Percentiles rank a stretch among this genome's conserved stretches.
Conservation (phyloP, 208 protist species). For the Herpetomonas samuelpessoai region DNA sequence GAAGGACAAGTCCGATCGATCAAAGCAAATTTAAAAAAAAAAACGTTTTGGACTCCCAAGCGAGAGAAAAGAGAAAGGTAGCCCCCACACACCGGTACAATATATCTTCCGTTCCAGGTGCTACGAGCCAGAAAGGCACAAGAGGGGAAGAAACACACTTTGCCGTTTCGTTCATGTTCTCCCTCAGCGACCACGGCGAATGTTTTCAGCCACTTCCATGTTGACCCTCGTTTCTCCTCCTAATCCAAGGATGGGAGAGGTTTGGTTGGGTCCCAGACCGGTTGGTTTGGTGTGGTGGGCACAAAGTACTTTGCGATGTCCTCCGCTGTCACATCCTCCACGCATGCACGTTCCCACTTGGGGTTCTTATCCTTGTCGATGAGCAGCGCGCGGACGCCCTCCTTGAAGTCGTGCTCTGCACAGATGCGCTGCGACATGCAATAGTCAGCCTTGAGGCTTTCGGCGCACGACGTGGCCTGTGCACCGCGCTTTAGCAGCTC, state of each 20-base stretch:
- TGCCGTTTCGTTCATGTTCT: not conserved
- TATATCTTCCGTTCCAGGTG: not conserved
- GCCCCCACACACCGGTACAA: not conserved
- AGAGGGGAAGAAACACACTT: not conserved
- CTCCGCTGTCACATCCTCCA: conserved; percentile 43
- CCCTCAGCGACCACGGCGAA: not conserved
- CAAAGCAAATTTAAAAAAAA: conserved; percentile 8
- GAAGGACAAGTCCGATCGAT: conserved; percentile 3
- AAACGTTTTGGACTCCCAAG: not conserved
- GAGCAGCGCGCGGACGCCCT: conserved; percentile 79
- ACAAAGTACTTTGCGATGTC: conserved; percentile 27
- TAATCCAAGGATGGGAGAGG: conserved; percentile 13
- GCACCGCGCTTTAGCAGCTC: conserved; percentile 49
- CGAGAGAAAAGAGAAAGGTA: conserved; percentile 3
- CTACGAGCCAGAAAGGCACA: not conserved
- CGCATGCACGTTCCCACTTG: conserved; percentile 59
- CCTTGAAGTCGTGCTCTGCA: conserved; percentile 52
- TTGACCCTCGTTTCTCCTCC: not conserved
- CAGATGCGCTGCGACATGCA: conserved; percentile 35
- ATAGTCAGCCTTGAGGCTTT: conserved; percentile 71
- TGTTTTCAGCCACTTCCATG: not conserved
- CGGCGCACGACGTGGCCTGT: conserved; percentile 24
- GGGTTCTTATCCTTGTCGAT: conserved; percentile 82
- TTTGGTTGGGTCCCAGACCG: conserved; percentile 42
- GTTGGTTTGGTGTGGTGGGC: conserved; percentile 22